A percentile compares a stretch with the other conserved stretches of the same genome.
phyloP scores from a whole-genome alignment of 768 basidiomycete genomes.

The Myochromella boudieri region DNA sequence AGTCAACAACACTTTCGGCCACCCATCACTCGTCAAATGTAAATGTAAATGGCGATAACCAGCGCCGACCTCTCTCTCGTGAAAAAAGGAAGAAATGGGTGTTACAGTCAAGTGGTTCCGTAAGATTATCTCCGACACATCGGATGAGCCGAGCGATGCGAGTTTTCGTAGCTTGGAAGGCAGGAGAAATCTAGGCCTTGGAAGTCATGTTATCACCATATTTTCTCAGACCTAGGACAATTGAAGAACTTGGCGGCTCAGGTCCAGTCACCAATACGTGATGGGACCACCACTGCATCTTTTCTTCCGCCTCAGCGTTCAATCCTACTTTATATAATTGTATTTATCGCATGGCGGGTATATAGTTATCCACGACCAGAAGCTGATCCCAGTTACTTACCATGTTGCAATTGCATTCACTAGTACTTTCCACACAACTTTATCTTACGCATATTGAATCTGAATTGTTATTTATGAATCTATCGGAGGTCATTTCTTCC shows the following conservation, averaged over 20 bases:
- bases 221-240: not conserved
- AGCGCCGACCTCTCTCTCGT: too few species aligned
- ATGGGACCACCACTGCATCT: too few species aligned
- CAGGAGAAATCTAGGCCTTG: slow-evolving; percentile 14
- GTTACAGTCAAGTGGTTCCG: slow-evolving; percentile 12
- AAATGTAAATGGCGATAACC: not conserved
- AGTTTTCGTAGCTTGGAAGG: slow-evolving; percentile 61
- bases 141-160: slow-evolving; percentile 54
- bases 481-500: not conserved
- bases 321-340: too few species aligned
- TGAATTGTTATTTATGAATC: not conserved
- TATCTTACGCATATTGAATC: too few species aligned
- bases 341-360: too few species aligned
- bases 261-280: too few species aligned
- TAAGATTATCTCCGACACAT: slow-evolving; percentile 26
- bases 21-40: too few species aligned
- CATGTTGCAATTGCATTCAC: not conserved
- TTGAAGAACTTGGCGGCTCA: too few species aligned
- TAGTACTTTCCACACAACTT: not conserved
- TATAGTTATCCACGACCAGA: too few species aligned
- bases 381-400: not conserved
- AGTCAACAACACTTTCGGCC: too few species aligned
- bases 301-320: too few species aligned
- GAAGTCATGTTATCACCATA: not conserved
- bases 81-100: slow-evolving; percentile 8